Conservation (phyloP, 352 stramenopile species). For the Globisporangium sylvaticum region DNA sequence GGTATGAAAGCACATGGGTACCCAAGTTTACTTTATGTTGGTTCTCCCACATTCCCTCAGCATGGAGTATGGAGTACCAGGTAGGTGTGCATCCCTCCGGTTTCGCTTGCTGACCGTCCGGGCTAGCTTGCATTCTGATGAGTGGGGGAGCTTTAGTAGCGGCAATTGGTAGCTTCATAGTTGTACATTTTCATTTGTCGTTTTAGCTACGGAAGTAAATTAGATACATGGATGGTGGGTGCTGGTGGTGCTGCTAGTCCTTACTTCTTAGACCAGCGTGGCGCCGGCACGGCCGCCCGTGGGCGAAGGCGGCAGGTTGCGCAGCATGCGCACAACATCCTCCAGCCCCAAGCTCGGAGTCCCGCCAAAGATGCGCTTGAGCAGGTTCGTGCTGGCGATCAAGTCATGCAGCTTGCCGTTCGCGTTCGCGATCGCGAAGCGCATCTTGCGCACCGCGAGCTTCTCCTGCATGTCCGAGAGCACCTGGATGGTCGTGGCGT, state of each 20-base stretch:
- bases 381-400: conserved; percentile 36
- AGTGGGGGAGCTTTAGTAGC: too few species aligned
- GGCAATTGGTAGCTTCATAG: too few species aligned
- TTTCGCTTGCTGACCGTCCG: too few species aligned
- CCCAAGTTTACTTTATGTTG: too few species aligned
- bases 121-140: too few species aligned
- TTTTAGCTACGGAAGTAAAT: too few species aligned
- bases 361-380: conserved; percentile 25
- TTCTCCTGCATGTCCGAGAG: conserved; percentile 55
- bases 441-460: conserved; percentile 32
- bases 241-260: too few species aligned
- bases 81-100: too few species aligned
- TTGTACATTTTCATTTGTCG: too few species aligned
- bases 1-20: too few species aligned
- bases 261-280: conserved; percentile 5
- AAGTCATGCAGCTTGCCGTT: conserved; percentile 35
- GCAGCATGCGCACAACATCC: conserved; percentile 27
- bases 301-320: conserved; percentile 4
- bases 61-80: too few species aligned
- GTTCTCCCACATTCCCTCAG: too few species aligned
- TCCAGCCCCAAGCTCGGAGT: conserved; percentile 23
- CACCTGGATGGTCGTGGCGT: conserved; percentile 59
- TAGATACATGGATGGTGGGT: neutral
- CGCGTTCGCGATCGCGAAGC: conserved; percentile 40
- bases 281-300: neutral